phyloP scores from a whole-genome alignment of 2,329 filamentous ascomycete genomes.

The Leptodontidium sp. region DNA sequence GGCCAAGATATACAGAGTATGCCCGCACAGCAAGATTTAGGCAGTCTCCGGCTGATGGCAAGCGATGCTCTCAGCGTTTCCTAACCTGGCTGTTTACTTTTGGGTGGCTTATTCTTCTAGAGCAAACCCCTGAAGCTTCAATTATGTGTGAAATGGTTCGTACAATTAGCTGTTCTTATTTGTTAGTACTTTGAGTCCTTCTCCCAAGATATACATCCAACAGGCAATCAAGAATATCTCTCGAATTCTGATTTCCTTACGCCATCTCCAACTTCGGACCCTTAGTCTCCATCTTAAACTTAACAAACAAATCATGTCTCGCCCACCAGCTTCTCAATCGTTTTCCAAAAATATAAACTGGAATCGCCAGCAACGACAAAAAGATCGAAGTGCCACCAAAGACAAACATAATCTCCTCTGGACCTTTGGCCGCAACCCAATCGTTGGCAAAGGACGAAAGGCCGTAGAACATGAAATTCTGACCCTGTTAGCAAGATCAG shows the following conservation, averaged over 20 bases:
- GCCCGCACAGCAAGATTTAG: too few relatives aligned
- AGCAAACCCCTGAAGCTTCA: too few relatives aligned
- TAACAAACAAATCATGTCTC: slow-evolving; percentile 25
- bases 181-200: neutral
- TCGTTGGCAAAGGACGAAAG: slow-evolving; percentile 53
- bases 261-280: slow-evolving; percentile 24
- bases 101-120: too few relatives aligned
- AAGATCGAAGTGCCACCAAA: slow-evolving; percentile 44
- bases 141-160: too few relatives aligned
- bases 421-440: slow-evolving; percentile 48
- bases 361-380: slow-evolving; percentile 34
- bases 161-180: too few relatives aligned
- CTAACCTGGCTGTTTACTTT: too few relatives aligned
- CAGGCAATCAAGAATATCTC: neutral
- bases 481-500: neutral
- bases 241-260: neutral
- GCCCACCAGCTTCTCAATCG: slow-evolving; percentile 38
- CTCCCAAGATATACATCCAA: neutral
- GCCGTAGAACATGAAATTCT: slow-evolving; percentile 52
- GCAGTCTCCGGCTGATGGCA: too few relatives aligned
- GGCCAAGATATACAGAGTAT: too few relatives aligned
- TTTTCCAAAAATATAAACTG: slow-evolving; percentile 43
- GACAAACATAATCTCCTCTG: slow-evolving; percentile 48
- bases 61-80: too few relatives aligned
- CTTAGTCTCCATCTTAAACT: slow-evolving; percentile 27